Evolutionary conservation across 306 rosid genomes (phyloP).

Genomic region (Rubus parviflorus): DNA sequence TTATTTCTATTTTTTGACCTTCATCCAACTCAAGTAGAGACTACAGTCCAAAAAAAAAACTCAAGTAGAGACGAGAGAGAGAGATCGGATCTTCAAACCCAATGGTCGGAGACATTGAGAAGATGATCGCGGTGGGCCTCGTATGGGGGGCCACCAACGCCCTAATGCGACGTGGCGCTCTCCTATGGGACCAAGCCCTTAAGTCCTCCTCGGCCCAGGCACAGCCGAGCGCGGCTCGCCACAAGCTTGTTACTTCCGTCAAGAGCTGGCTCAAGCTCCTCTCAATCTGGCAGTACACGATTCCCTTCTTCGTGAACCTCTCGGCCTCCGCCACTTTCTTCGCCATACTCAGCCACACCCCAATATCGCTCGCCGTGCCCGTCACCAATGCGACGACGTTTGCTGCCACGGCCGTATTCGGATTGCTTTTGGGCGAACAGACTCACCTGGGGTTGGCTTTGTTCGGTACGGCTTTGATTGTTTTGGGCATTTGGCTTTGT

Average conservation of each 20-base stretch:
- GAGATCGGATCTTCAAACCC: conserved; percentile 3
- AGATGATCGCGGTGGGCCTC: conserved; percentile 82
- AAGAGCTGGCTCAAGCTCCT: conserved; percentile 76
- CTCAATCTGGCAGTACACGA: conserved; percentile 75
- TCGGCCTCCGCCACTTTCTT: conserved; percentile 93
- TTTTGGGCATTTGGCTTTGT: conserved; percentile 74
- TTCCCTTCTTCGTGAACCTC: conserved; percentile 72
- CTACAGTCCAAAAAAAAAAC: too few relatives aligned
- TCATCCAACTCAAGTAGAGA: too few relatives aligned
- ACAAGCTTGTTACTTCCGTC: conserved; percentile 36
- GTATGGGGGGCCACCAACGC: conserved; percentile 97
- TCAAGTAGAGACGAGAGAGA: neutral
- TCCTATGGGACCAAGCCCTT: conserved; percentile 75
- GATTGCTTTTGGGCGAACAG: conserved; percentile 64
- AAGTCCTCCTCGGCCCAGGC: conserved; percentile 38
- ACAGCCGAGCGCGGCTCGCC: conserved; percentile 19
- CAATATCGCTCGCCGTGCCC: conserved; percentile 84
- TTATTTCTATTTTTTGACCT: too few relatives aligned
- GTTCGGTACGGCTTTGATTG: conserved; percentile 69
- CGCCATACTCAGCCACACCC: conserved; percentile 68
- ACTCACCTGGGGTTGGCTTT: conserved; percentile 58
- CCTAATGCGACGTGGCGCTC: conserved; percentile 84
- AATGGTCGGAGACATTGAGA: conserved; percentile 58
- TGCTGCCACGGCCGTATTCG: conserved; percentile 78
- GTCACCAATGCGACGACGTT: conserved; percentile 95